A percentile compares a stretch with the other conserved stretches of the same genome.
These are phyloP conservation scores for Neocucurbitaria cava DNA, from an alignment of 2,329 filamentous ascomycete genomes.

Conservation along the genomic window DNA sequence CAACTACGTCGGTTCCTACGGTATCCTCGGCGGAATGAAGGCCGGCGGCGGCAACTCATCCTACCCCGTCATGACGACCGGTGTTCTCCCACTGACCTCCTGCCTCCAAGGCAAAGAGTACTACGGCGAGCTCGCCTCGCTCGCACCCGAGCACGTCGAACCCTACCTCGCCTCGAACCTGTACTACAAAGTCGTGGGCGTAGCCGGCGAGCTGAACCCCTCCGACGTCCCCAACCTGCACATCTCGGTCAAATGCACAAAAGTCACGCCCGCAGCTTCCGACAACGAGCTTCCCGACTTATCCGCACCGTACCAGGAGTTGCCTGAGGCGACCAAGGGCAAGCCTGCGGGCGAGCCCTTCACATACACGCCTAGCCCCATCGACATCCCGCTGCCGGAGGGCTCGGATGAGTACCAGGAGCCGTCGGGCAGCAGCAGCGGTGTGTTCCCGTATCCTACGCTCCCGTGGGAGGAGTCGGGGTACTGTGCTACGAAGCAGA, in stretches of 20 bases:
- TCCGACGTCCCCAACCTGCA: slow-evolving; percentile 43
- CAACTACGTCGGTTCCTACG: slow-evolving; percentile 44
- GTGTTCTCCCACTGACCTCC: slow-evolving; percentile 43
- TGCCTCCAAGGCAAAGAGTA: slow-evolving; percentile 43
- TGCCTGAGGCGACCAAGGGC: slow-evolving; percentile 35
- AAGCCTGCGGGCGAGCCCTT: slow-evolving; percentile 41
- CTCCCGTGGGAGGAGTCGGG: slow-evolving; percentile 36
- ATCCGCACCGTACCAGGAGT: slow-evolving; percentile 33
- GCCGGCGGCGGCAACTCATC: slow-evolving; percentile 32
- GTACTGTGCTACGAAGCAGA: slow-evolving; percentile 41
- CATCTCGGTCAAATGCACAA: slow-evolving; percentile 39
- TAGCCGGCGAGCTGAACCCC: slow-evolving; percentile 38
- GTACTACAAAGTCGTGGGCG: slow-evolving; percentile 44
- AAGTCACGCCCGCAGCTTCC: slow-evolving; percentile 34
- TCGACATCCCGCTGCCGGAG: slow-evolving; percentile 25
- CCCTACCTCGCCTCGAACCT: slow-evolving; percentile 45
- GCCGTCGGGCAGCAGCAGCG: slow-evolving; percentile 9
- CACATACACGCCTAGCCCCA: slow-evolving; percentile 29
- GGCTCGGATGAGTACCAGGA: slow-evolving; percentile 20
- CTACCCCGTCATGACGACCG: slow-evolving; percentile 37
- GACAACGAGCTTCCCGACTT: slow-evolving; percentile 38
- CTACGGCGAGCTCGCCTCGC: slow-evolving; percentile 37
- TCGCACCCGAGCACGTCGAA: slow-evolving; percentile 41
- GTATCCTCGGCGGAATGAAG: slow-evolving; percentile 39
- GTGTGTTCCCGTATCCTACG: slow-evolving; percentile 22